Conservation (phyloP, 169 alveolate species). For the Plasmodium sp. region DNA sequence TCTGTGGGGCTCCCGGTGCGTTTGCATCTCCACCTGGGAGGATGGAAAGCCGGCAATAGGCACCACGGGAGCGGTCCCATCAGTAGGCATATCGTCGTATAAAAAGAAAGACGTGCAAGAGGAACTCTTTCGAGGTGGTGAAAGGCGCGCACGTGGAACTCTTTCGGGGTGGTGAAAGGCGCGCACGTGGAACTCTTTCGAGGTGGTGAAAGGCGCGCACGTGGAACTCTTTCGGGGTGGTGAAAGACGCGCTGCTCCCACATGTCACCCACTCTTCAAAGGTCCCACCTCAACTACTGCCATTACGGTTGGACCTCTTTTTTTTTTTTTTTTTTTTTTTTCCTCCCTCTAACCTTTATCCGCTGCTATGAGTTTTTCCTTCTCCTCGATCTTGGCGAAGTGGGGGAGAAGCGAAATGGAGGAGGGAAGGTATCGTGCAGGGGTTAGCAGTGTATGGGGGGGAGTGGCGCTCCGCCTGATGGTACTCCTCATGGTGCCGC, state of each 20-base stretch:
- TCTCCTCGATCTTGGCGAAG: slow-evolving; percentile 15
- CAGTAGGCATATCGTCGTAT: not conserved
- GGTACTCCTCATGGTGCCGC: not conserved
- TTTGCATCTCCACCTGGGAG: slow-evolving; percentile 2
- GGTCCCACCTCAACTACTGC: not conserved
- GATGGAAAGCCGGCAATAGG: not conserved
- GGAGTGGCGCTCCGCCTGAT: not conserved
- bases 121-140: not conserved
- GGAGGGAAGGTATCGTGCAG: not conserved
- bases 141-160: not conserved
- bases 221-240: not conserved
- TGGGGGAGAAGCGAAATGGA: not conserved
- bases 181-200: too few relatives aligned
- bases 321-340: not conserved
- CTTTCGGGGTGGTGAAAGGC: not conserved
- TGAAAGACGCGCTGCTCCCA: not conserved
- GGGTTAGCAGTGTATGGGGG: not conserved
- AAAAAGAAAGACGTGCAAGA: not conserved
- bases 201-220: not conserved
- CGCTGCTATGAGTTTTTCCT: slow-evolving; percentile 4
- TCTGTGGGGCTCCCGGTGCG: not conserved
- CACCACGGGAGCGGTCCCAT: not conserved
- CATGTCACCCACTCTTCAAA: not conserved
- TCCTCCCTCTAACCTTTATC: not conserved
- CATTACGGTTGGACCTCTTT: not conserved